These are phyloP conservation scores for Boletus calvinii DNA, from an alignment of 1,284 basidiomycete genomes.

Conservation along the genomic window DNA sequence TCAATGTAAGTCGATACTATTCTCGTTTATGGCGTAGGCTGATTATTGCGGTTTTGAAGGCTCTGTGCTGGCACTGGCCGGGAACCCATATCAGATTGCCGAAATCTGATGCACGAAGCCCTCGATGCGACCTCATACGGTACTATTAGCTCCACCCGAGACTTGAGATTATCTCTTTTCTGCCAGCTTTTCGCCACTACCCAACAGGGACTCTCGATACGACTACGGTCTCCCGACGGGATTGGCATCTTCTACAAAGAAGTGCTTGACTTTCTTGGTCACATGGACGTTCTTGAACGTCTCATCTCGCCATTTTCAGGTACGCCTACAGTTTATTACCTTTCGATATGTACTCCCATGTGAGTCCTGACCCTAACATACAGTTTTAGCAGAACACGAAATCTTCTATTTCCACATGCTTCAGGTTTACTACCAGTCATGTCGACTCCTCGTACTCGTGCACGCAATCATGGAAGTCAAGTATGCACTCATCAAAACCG, in stretches of 20 bases:
- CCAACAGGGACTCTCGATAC: constrained; percentile 34
- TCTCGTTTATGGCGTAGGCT: not conserved
- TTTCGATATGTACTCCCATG: not conserved
- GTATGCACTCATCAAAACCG: constrained; percentile 24
- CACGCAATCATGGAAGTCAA: constrained; percentile 40
- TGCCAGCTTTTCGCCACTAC: constrained; percentile 36
- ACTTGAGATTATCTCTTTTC: constrained; percentile 37
- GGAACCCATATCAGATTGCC: constrained; percentile 36
- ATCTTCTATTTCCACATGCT: constrained; percentile 42
- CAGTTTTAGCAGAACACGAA: constrained; percentile 42
- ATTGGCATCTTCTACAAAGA: constrained; percentile 37
- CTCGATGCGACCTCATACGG: constrained; percentile 31
- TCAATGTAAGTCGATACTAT: constrained; percentile 36
- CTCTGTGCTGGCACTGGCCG: constrained; percentile 43
- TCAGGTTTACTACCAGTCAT: constrained; percentile 37
- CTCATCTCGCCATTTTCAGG: constrained; percentile 40
- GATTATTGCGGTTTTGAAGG: constrained; percentile 26
- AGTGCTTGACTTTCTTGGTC: constrained; percentile 32
- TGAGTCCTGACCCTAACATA: constrained; percentile 29
- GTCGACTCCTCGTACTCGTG: constrained; percentile 39
- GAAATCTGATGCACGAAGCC: constrained; percentile 28
- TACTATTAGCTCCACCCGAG: constrained; percentile 29
- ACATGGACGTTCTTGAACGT: constrained; percentile 39
- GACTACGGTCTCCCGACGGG: constrained; percentile 27
- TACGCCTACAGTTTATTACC: constrained; percentile 23